Evolutionary conservation across 2,329 filamentous ascomycete genomes (phyloP), one percentile per base, ranked within the genome.

Genomic region (Trichoderma arundinaceum): DNA sequence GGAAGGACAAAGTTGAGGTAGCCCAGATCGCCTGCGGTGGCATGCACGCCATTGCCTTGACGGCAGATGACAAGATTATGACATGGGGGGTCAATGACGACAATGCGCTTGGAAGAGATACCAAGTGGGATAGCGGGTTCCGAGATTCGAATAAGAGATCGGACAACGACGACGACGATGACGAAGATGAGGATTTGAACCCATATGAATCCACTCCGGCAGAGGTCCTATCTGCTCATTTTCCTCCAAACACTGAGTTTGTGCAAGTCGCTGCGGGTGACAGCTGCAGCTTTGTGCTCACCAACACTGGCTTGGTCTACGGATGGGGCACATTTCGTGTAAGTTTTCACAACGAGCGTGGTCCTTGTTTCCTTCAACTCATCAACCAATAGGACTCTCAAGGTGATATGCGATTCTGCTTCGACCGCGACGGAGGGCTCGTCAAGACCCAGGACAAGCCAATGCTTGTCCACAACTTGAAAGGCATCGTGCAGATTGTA

Each of bases 291-390:
- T 91, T 92, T 75, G 89, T 85, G 1, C 81, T 93, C 33, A 92
- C 90, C 12, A 83, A 85, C 17, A 84, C 87, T 63, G 90, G 90
- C 13, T 79, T 83, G 46, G 86, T 93, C 32, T 93, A 90, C 73
- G 90, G 90, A 66, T 92, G 91, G 89, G 90, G 91, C 28, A 90
- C 89, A 6, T 93, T 93, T 79, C 80, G 88, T 70, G 84, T 86
- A 80, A 75, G 82, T 77, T 38, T 9, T 44, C n/a, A 2, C n/a
- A 19, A 28, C 15, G 49, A 64, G 10, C 17, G 38, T 38, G 28
- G 22, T 28, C 22, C 22, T 32, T 9, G 22, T 15, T 51, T 32
- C 51, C 64, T 72, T 4, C 53, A 38, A 13, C 22, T 38, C 48
- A 41, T 35, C 12, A 22, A 10, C 33, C 8, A 73, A 28, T 28